Conservation (phyloP, 345 rosid genomes). For the Populus nigra region DNA sequence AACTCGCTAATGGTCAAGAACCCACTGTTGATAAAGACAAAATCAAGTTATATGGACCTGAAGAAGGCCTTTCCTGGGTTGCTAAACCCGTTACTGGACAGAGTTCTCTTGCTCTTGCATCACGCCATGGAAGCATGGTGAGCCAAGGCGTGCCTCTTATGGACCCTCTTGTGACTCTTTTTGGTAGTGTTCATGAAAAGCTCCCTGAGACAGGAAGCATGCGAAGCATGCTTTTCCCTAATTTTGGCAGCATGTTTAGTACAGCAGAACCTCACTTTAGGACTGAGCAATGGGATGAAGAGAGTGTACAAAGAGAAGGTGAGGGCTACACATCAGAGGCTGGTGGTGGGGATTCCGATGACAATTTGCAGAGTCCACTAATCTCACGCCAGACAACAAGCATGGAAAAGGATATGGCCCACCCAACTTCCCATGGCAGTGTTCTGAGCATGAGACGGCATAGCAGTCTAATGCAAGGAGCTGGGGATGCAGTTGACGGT, state of each 20-base stretch:
- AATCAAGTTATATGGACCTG: constrained; percentile 71
- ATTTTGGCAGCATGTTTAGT: constrained; percentile 90
- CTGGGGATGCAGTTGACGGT: constrained; percentile 53
- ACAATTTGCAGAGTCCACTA: constrained; percentile 77
- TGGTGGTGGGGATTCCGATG: constrained; percentile 69
- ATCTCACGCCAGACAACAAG: constrained; percentile 88
- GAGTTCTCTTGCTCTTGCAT: constrained; percentile 59
- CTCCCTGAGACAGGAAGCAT: constrained; percentile 73
- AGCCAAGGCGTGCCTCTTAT: constrained; percentile 61
- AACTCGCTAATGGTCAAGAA: constrained; percentile 52
- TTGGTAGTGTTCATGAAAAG: constrained; percentile 90
- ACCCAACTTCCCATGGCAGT: constrained; percentile 58
- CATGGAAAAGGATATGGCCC: constrained; percentile 70
- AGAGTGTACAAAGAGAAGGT: constrained; percentile 64
- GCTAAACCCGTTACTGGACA: constrained; percentile 84
- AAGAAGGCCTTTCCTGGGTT: constrained; percentile 77
- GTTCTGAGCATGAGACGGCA: constrained; percentile 58
- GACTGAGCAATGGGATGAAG: constrained; percentile 86
- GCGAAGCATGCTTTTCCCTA: constrained; percentile 74
- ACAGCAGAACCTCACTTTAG: constrained; percentile 54
- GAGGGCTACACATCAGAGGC: constrained; percentile 58
- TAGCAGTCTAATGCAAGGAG: constrained; percentile 66
- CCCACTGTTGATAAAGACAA: constrained; percentile 57
- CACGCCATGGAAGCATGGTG: constrained; percentile 84
- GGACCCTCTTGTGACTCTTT: constrained; percentile 91